phyloP scores from a whole-genome alignment of 495 filamentous ascomycete species.

The Tuber borchii region DNA sequence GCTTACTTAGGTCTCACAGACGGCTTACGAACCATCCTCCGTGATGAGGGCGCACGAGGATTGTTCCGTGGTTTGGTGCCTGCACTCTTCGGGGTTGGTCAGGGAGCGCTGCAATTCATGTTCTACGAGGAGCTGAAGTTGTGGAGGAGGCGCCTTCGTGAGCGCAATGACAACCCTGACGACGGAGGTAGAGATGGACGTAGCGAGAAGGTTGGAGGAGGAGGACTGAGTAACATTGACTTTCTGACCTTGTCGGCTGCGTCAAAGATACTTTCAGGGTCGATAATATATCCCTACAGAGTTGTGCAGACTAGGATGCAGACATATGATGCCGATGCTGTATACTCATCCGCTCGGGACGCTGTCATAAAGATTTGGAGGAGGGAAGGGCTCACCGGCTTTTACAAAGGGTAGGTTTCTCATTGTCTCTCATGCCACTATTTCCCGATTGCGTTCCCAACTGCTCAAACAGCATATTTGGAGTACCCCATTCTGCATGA shows the following conservation, averaged over 20 bases:
- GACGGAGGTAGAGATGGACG: conserved; percentile 21
- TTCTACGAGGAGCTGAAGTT: conserved; percentile 85
- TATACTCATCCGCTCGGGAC: conserved; percentile 64
- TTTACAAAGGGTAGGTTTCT: conserved; percentile 67
- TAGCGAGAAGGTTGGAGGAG: conserved; percentile 35
- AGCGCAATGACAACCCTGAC: conserved; percentile 11
- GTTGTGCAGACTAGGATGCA: conserved; percentile 82
- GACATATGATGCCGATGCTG: conserved; percentile 67
- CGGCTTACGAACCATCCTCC: conserved; percentile 59
- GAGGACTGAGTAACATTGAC: conserved; percentile 61
- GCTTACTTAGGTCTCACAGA: conserved; percentile 65
- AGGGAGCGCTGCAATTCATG: conserved; percentile 93
- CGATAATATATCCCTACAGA: conserved; percentile 87
- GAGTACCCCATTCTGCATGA: background rate
- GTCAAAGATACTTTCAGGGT: conserved; percentile 82
- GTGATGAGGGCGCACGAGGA: conserved; percentile 63
- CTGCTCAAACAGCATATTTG: background rate
- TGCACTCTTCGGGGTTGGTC: conserved; percentile 80
- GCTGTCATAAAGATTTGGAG: conserved; percentile 66
- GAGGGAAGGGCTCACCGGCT: conserved; percentile 72
- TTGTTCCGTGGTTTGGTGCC: conserved; percentile 81
- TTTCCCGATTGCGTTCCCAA: conserved; percentile 9
- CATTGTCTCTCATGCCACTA: conserved; percentile 20
- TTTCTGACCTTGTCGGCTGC: conserved; percentile 67
- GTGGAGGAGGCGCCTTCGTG: conserved; percentile 41